Evolutionary conservation across 495 filamentous ascomycete species (phyloP).

Genomic region (Talaromyces thailandensis): DNA sequence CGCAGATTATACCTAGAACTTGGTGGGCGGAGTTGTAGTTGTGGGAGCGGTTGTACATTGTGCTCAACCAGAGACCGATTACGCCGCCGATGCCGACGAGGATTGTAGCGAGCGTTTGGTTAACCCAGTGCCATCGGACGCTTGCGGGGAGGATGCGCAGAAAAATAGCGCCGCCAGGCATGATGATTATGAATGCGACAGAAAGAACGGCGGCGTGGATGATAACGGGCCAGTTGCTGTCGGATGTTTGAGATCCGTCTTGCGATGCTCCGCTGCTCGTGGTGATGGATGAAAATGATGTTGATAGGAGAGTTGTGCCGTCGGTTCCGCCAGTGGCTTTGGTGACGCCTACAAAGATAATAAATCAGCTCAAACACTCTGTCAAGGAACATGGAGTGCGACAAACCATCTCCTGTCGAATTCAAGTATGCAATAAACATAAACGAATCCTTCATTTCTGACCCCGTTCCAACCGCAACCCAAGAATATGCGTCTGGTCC

Average conservation of each 20-base stretch:
- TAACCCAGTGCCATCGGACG: conserved; percentile 39
- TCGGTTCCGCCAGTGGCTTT: conserved; percentile 33
- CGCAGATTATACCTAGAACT: conserved; percentile 45
- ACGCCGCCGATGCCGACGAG: conserved; percentile 37
- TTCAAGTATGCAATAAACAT: conserved; percentile 43
- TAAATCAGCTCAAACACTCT: neutral
- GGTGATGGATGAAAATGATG: conserved; percentile 13
- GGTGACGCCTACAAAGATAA: conserved; percentile 25
- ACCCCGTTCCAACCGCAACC: conserved; percentile 44
- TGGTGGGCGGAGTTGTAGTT: conserved; percentile 47
- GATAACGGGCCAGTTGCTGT: conserved; percentile 24
- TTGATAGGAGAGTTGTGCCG: conserved; percentile 3
- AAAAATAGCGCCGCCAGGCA: conserved; percentile 45
- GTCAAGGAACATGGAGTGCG: neutral
- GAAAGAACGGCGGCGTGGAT: conserved; percentile 46
- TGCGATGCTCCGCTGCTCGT: conserved; percentile 14
- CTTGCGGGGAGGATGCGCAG: conserved; percentile 32
- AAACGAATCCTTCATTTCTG: conserved; percentile 39
- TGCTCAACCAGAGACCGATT: conserved; percentile 40
- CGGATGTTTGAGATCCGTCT: conserved; percentile 10
- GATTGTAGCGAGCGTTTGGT: conserved; percentile 33
- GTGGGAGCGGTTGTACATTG: conserved; percentile 44
- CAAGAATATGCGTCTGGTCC: conserved; percentile 31
- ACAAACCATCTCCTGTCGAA: conserved; percentile 24
- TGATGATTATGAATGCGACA: conserved; percentile 40